These are phyloP conservation scores for Phytophthora colocasiae DNA, from an alignment of 352 stramenopile species.

Conservation along the genomic window DNA sequence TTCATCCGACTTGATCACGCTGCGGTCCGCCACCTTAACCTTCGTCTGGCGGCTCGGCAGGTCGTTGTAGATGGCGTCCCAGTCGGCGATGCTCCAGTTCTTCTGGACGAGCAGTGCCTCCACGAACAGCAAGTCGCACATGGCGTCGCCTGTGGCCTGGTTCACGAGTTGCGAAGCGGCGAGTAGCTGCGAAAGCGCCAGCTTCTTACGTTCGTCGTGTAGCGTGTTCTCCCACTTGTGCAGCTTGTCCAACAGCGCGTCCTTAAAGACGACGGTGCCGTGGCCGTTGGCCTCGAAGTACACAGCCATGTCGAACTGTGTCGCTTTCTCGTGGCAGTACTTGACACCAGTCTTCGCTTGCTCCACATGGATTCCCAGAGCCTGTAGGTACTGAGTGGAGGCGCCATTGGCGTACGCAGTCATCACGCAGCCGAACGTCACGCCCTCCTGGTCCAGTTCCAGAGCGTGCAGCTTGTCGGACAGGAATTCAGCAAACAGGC, in stretches of 20 bases:
- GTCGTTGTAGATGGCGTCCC: constrained; percentile 96
- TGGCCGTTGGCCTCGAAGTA: constrained; percentile 99
- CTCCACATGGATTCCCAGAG: constrained; percentile 71
- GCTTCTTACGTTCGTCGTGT: constrained; percentile 83
- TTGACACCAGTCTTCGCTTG: constrained; percentile 99
- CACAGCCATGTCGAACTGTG: constrained; percentile 97
- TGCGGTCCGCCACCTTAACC: constrained; percentile 80
- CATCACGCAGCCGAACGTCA: constrained; percentile 97
- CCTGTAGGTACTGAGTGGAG: constrained; percentile 90
- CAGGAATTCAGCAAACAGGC: constrained; percentile 96
- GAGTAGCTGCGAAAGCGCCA: constrained; percentile 84
- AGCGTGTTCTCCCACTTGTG: constrained; percentile 80
- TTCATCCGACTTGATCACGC: constrained; percentile 63
- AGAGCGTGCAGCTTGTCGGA: constrained; percentile 88
- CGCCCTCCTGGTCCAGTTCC: constrained; percentile 70
- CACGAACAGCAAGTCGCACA: constrained; percentile 97
- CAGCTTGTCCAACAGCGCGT: constrained; percentile 86
- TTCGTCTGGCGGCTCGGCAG: constrained; percentile 93
- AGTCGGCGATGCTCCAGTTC: constrained; percentile 91
- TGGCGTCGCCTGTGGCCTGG: constrained; percentile 97
- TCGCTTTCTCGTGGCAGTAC: constrained; percentile 95
- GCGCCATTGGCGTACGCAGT: constrained; percentile 99
- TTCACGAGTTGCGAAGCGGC: constrained; percentile 94
- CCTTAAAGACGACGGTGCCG: constrained; percentile 97
- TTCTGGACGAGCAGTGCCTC: constrained; percentile 94